These are phyloP conservation scores for Rasamsonia emersonii DNA, from an alignment of 2,329 filamentous ascomycete species.

Conservation along the genomic window DNA sequence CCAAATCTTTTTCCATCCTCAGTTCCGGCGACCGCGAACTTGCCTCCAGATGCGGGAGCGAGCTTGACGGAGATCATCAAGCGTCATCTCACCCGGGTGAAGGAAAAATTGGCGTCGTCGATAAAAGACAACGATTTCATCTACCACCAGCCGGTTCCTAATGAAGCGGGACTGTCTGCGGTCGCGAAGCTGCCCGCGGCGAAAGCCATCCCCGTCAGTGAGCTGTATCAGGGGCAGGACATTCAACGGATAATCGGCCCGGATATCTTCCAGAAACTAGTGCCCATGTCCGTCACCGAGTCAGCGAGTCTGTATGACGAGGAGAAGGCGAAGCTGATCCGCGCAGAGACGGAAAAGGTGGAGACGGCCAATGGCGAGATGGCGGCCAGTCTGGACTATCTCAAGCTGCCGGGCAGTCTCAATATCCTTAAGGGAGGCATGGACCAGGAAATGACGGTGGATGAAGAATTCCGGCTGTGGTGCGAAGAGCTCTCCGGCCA, in stretches of 20 bases:
- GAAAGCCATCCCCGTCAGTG: slow-evolving; percentile 93
- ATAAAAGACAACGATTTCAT: slow-evolving; percentile 96
- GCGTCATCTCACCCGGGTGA: slow-evolving; percentile 68
- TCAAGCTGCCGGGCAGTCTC: slow-evolving; percentile 79
- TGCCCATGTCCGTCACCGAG: slow-evolving; percentile 91
- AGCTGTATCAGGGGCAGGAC: slow-evolving; percentile 93
- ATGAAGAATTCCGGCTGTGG: slow-evolving; percentile 89
- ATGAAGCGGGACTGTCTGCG: slow-evolving; percentile 68
- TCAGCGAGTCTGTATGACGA: slow-evolving; percentile 96
- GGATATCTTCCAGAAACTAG: slow-evolving; percentile 93
- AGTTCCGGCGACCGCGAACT: slow-evolving; percentile 70
- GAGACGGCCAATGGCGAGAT: slow-evolving; percentile 92
- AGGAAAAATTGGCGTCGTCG: slow-evolving; percentile 68
- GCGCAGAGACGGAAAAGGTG: slow-evolving; percentile 87
- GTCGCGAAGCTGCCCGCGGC: slow-evolving; percentile 89
- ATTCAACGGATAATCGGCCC: slow-evolving; percentile 95
- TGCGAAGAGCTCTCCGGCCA: slow-evolving; percentile 86
- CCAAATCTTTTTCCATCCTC: slow-evolving; percentile 73
- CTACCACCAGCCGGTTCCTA: slow-evolving; percentile 86
- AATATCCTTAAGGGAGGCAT: slow-evolving; percentile 89
- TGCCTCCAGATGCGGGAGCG: slow-evolving; percentile 68
- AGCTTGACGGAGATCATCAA: slow-evolving; percentile 74
- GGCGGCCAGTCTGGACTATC: slow-evolving; percentile 87
- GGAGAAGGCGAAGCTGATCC: slow-evolving; percentile 91
- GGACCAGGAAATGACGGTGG: slow-evolving; percentile 78